Conservation (phyloP, 306 rosid species). For the Acmispon strigosus region DNA sequence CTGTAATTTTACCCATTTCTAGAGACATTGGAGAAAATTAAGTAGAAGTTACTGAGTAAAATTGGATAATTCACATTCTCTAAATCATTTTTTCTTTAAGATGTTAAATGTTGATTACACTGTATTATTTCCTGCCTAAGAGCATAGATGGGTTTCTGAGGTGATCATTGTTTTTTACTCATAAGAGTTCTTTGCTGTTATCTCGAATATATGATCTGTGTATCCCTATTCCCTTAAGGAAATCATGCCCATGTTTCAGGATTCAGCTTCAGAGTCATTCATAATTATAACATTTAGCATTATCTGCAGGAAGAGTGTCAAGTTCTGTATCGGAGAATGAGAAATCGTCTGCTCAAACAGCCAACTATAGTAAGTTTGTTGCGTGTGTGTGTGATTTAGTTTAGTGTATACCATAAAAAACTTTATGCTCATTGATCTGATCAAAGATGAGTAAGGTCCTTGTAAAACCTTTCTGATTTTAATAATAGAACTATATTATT, state of each 20-base stretch:
- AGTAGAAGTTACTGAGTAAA: neutral
- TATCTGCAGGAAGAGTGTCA: conserved; percentile 74
- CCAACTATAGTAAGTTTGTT: conserved; percentile 61
- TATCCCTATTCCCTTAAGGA: neutral
- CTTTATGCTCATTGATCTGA: neutral
- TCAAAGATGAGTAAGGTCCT: neutral
- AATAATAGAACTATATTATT: neutral
- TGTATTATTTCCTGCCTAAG: neutral
- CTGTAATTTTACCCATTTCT: neutral
- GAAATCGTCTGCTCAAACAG: conserved; percentile 46
- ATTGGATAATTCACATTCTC: neutral
- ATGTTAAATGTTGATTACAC: neutral
- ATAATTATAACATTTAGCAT: neutral
- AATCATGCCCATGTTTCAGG: conserved; percentile 6
- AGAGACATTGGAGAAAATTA: conserved; percentile 7
- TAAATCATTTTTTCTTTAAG: neutral
- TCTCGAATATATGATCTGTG: neutral
- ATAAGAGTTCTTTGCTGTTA: neutral
- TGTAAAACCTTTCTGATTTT: neutral
- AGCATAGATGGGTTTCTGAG: conserved; percentile 1
- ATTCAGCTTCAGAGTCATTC: conserved; percentile 11
- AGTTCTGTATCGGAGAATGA: conserved; percentile 51
- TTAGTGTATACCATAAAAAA: neutral
- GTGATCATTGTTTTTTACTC: neutral
- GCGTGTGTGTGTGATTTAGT: neutral